Evolutionary conservation across 495 filamentous ascomycete species (phyloP).

Genomic region (Penicillium maclennaniae): DNA sequence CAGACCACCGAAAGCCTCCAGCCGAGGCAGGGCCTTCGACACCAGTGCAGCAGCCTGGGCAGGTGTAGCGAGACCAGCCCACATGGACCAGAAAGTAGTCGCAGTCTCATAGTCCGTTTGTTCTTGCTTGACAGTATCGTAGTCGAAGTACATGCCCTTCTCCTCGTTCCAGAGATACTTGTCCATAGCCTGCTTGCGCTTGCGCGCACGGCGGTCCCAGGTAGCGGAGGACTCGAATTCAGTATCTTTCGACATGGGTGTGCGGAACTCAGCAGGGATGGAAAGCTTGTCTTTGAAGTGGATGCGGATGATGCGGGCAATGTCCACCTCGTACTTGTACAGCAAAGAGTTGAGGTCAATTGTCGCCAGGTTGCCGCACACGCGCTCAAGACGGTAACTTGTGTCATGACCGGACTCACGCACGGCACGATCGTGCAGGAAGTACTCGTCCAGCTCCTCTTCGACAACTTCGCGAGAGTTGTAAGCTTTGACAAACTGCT

Average conservation of each 20-base stretch:
- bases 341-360: slow-evolving; percentile 90
- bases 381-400: slow-evolving; percentile 82
- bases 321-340: slow-evolving; percentile 95
- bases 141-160: slow-evolving; percentile 95
- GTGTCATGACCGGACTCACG: slow-evolving; percentile 98
- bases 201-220: slow-evolving; percentile 84
- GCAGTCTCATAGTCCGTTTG: slow-evolving; percentile 77
- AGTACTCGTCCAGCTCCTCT: slow-evolving; percentile 89
- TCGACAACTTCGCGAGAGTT: slow-evolving; percentile 74
- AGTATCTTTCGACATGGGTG: slow-evolving; percentile 49
- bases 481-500: slow-evolving; percentile 82
- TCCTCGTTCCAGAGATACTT: slow-evolving; percentile 88
- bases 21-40: slow-evolving; percentile 68
- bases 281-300: slow-evolving; percentile 74
- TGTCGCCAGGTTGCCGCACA: slow-evolving; percentile 85
- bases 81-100: slow-evolving; percentile 96
- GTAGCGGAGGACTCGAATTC: slow-evolving; percentile 71
- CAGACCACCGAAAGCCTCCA: slow-evolving; percentile 86
- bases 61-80: slow-evolving; percentile 81
- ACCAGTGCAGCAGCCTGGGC: slow-evolving; percentile 77
- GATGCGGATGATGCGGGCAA: slow-evolving; percentile 73
- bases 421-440: slow-evolving; percentile 89
- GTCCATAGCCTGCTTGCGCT: slow-evolving; percentile 75
- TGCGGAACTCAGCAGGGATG: slow-evolving; percentile 76
- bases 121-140: slow-evolving; percentile 75